phyloP scores from a whole-genome alignment of 768 basidiomycete species.

The Podaxis sp. region DNA sequence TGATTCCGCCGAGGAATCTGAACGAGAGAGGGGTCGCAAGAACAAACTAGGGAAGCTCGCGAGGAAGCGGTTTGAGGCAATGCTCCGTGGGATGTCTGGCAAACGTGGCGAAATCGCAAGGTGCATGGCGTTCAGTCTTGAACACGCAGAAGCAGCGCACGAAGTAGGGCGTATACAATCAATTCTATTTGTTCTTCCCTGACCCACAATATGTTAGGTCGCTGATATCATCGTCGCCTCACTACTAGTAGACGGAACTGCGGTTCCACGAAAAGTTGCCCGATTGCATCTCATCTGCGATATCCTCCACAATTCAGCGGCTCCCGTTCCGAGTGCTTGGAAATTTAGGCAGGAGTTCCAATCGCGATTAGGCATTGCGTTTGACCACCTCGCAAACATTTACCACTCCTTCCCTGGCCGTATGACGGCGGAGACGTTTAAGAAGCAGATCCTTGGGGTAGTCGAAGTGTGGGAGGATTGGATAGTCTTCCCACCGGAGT shows the following conservation, averaged over 20 bases:
- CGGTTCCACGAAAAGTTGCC: slow-evolving; percentile 96
- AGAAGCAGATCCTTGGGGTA: slow-evolving; percentile 84
- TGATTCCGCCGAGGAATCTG: slow-evolving; percentile 93
- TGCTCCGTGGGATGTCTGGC: slow-evolving; percentile 85
- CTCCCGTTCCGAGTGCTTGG: slow-evolving; percentile 94
- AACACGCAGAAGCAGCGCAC: slow-evolving; percentile 93
- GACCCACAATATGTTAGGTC: slow-evolving; percentile 50
- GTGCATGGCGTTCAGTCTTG: slow-evolving; percentile 96
- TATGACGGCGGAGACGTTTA: slow-evolving; percentile 96
- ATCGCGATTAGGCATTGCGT: slow-evolving; percentile 85
- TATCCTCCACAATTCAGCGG: slow-evolving; percentile 96
- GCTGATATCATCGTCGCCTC: slow-evolving; percentile 90
- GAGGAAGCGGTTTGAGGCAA: slow-evolving; percentile 82
- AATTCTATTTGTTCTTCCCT: slow-evolving; percentile 1
- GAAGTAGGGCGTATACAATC: slow-evolving; percentile 53
- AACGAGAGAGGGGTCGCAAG: slow-evolving; percentile 79
- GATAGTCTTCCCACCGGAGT: slow-evolving; percentile 93
- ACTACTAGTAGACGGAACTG: slow-evolving; percentile 84
- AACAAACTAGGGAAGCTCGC: slow-evolving; percentile 77
- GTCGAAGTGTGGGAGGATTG: slow-evolving; percentile 98
- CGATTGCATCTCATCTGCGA: slow-evolving; percentile 95
- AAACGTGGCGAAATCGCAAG: slow-evolving; percentile 88
- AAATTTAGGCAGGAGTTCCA: slow-evolving; percentile 96
- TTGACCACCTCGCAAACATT: slow-evolving; percentile 92
- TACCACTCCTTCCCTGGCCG: slow-evolving; percentile 95